Evolutionary conservation across 164 flowering plant species (phyloP).

Genomic region (Nymphaea thermarum): DNA sequence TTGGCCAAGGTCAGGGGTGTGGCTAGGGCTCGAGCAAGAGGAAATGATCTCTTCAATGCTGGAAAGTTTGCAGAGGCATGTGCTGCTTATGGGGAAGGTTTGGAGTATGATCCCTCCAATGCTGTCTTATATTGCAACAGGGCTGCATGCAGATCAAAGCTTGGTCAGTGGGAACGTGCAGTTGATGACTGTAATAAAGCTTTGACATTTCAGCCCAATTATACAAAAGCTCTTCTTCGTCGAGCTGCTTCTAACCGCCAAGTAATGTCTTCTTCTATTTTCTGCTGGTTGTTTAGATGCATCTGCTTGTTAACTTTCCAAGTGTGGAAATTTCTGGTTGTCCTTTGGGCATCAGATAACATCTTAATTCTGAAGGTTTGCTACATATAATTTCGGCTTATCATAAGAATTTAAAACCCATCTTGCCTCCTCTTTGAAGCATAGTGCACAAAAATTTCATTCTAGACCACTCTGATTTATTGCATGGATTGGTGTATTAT

Average conservation of each 20-base stretch:
- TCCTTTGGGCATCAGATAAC: no score
- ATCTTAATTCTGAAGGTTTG: no score
- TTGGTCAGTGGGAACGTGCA: constrained; percentile 63
- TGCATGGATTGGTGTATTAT: no score
- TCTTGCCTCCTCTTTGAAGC: no score
- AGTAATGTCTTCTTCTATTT: constrained; percentile 22
- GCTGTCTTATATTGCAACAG: constrained; percentile 80
- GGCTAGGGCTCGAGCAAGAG: constrained; percentile 64
- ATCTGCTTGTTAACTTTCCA: no score
- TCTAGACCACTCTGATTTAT: no score
- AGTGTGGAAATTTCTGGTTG: no score
- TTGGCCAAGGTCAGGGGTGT: constrained; percentile 52
- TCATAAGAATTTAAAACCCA: no score
- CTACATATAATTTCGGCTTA: no score
- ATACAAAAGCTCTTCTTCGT: constrained; percentile 76
- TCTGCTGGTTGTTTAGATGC: no score
- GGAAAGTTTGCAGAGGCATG: constrained; percentile 78
- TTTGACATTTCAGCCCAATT: constrained; percentile 58
- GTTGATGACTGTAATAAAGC: constrained; percentile 83
- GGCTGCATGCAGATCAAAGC: constrained; percentile 87
- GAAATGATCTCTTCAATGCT: constrained; percentile 75
- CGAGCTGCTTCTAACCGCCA: constrained; percentile 66
- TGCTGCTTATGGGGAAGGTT: constrained; percentile 76
- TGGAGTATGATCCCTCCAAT: constrained; percentile 57
- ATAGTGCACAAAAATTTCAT: no score